Conservation (phyloP, 2,329 filamentous ascomycete genomes). For the Trichophyton simii region DNA sequence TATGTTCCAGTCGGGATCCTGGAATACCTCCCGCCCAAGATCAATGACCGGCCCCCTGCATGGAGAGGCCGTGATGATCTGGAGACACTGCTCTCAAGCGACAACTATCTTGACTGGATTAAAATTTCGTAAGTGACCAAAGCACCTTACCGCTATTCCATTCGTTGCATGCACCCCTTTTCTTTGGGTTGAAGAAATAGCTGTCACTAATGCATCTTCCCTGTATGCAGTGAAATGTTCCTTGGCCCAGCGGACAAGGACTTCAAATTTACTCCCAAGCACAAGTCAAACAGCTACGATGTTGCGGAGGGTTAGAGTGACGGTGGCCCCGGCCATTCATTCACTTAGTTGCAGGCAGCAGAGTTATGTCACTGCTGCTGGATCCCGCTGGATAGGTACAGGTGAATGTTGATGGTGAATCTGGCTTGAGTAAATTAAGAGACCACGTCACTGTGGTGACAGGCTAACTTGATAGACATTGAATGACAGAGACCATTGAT, state of each 20-base stretch:
- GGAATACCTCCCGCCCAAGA: slow-evolving; percentile 72
- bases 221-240: slow-evolving; percentile 72
- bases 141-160: neutral
- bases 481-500: neutral
- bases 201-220: slow-evolving; percentile 6
- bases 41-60: slow-evolving; percentile 79
- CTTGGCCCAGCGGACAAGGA: slow-evolving; percentile 77
- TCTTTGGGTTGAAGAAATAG: neutral
- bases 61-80: slow-evolving; percentile 78
- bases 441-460: neutral
- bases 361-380: neutral
- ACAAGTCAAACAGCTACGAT: slow-evolving; percentile 88
- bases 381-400: neutral
- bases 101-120: slow-evolving; percentile 95
- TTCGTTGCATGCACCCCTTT: neutral
- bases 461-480: slow-evolving; percentile 1
- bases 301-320: slow-evolving; percentile 38
- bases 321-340: neutral
- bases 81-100: slow-evolving; percentile 83
- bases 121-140: slow-evolving; percentile 68
- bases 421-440: neutral
- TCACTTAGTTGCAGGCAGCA: neutral
- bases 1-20: slow-evolving; percentile 85
- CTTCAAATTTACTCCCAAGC: slow-evolving; percentile 93
- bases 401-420: neutral